These are phyloP conservation scores for Pseudocercospora crystallina DNA, from an alignment of 2,329 filamentous ascomycete species.

Conservation along the genomic window DNA sequence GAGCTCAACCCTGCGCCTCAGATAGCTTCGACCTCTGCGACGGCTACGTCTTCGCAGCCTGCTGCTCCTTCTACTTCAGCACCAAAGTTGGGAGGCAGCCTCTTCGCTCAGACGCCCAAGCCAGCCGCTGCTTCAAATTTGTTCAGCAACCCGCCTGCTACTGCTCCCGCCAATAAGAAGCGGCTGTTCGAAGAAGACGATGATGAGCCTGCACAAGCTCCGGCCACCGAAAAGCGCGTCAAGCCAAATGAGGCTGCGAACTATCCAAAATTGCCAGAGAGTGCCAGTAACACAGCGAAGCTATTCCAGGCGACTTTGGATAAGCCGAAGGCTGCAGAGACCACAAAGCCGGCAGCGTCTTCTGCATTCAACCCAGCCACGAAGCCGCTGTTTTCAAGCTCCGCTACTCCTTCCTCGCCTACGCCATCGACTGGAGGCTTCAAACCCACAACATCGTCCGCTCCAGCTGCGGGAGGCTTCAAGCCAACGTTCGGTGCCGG, in stretches of 20 bases:
- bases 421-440: constrained; percentile 34
- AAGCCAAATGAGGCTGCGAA: constrained; percentile 28
- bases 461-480: constrained; percentile 8
- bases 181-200: constrained; percentile 27
- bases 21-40: background rate
- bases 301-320: constrained; percentile 33
- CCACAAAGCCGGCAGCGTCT: constrained; percentile 6
- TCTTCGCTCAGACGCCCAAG: constrained; percentile 22
- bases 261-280: constrained; percentile 33
- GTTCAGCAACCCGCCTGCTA: constrained; percentile 25
- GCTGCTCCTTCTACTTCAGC: constrained; percentile 1
- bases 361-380: constrained; percentile 22
- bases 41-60: background rate
- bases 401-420: constrained; percentile 3
- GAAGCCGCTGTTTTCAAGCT: constrained; percentile 18
- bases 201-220: constrained; percentile 15
- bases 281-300: constrained; percentile 32
- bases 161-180: constrained; percentile 29
- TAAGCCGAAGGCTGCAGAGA: constrained; percentile 19
- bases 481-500: constrained; percentile 6
- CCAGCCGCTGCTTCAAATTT: constrained; percentile 16
- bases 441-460: constrained; percentile 37
- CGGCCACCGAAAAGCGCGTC: constrained; percentile 33
- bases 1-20: constrained; percentile 10
- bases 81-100: background rate